Evolutionary conservation across 1,284 basidiomycete genomes (phyloP).

Genomic region (Ustilago trichophora): DNA sequence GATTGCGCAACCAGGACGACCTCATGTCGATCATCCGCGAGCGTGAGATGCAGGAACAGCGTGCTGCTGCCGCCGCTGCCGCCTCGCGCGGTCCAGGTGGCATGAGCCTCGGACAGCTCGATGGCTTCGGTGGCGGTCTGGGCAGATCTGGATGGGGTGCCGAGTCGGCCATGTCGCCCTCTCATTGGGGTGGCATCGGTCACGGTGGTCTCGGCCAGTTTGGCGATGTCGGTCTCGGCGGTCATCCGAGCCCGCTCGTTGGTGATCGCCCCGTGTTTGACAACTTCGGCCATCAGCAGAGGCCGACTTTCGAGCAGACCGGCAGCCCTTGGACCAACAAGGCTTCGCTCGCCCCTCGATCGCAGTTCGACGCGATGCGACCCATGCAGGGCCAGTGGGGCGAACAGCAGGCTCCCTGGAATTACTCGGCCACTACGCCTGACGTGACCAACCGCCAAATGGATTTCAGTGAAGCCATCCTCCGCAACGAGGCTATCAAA

Average conservation of each 20-base stretch:
- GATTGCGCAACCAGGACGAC: conserved; percentile 49
- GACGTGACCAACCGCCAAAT: conserved; percentile 34
- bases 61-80: conserved; percentile 40
- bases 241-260: conserved; percentile 32
- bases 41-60: conserved; percentile 53
- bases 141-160: conserved; percentile 32
- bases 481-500: conserved; percentile 36
- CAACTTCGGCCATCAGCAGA: conserved; percentile 25
- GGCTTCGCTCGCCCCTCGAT: conserved; percentile 30
- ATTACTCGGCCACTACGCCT: conserved; percentile 28
- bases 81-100: conserved; percentile 27
- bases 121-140: conserved; percentile 25
- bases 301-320: conserved; percentile 22
- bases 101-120: conserved; percentile 37
- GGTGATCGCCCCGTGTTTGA: conserved; percentile 36
- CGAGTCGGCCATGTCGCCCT: conserved; percentile 28
- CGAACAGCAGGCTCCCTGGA: conserved; percentile 36
- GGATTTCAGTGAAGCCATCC: conserved; percentile 29
- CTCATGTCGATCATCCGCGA: conserved; percentile 47
- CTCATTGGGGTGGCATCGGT: conserved; percentile 38
- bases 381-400: conserved; percentile 36
- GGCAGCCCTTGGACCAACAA: conserved; percentile 41
- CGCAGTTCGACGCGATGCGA: conserved; percentile 32
- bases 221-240: conserved; percentile 29
- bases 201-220: conserved; percentile 35